Percentiles rank a stretch among this genome's conserved stretches.
Evolutionary conservation across 768 basidiomycete genomes (phyloP).

Genomic region (Rhizopogon roseolus): DNA sequence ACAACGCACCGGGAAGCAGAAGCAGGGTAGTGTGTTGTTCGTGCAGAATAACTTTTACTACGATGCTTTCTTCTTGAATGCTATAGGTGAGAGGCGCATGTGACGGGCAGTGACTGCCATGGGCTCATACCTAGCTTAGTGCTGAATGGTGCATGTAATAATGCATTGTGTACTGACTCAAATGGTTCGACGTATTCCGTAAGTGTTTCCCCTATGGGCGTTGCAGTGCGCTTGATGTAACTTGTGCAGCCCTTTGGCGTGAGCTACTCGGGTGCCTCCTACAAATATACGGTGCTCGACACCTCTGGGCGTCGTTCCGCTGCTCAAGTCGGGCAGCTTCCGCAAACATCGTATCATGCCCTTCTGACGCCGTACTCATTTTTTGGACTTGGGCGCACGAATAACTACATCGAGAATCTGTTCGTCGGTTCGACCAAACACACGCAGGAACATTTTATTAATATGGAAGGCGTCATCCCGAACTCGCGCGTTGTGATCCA

Average conservation of each 20-base stretch:
- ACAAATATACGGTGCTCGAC: slow-evolving; percentile 95
- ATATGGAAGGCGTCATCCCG: slow-evolving; percentile 95
- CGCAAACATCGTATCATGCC: slow-evolving; percentile 89
- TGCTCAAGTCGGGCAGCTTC: slow-evolving; percentile 91
- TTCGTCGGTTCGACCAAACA: slow-evolving; percentile 92
- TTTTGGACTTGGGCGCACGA: slow-evolving; percentile 95
- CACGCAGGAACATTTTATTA: slow-evolving; percentile 67
- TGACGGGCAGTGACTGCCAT: background rate
- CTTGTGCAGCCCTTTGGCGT: slow-evolving; percentile 79
- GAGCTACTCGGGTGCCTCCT: slow-evolving; percentile 91
- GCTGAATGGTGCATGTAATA: slow-evolving; percentile 88
- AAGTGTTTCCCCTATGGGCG: slow-evolving; percentile 19
- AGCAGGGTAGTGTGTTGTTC: slow-evolving; percentile 63
- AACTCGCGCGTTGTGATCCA: slow-evolving; percentile 97
- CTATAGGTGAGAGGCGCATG: slow-evolving; percentile 60
- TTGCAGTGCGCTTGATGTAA: slow-evolving; percentile 3
- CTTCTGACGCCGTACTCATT: slow-evolving; percentile 91
- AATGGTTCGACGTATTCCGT: slow-evolving; percentile 75
- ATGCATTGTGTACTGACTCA: slow-evolving; percentile 65
- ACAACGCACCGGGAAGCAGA: slow-evolving; percentile 71
- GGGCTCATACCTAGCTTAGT: slow-evolving; percentile 41
- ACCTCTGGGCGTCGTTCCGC: slow-evolving; percentile 84
- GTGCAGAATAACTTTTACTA: slow-evolving; percentile 98
- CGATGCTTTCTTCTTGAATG: slow-evolving; percentile 98
- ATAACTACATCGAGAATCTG: slow-evolving; percentile 99